Percentiles rank a stretch among this genome's conserved stretches.
Conservation (phyloP, 1,284 basidiomycete species). For the Ustilago bromivora region DNA sequence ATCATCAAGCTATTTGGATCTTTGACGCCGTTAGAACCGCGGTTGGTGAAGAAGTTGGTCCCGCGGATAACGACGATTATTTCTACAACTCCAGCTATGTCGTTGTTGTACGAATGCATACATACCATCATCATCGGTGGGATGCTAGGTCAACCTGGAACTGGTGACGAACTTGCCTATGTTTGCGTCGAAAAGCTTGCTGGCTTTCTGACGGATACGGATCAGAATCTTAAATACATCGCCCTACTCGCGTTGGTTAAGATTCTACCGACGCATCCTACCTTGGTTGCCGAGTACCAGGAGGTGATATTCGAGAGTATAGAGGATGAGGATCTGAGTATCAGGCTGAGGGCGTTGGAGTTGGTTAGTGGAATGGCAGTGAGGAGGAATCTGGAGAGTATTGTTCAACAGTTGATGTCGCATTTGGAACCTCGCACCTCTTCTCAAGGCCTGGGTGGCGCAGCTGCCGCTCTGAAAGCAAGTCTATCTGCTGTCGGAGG, state of each 20-base stretch:
- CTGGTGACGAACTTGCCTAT: conserved; percentile 78
- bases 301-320: conserved; percentile 90
- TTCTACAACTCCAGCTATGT: conserved; percentile 93
- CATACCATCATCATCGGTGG: conserved; percentile 97
- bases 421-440: conserved; percentile 79
- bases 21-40: conserved; percentile 85
- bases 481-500: conserved; percentile 72
- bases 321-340: conserved; percentile 92
- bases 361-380: conserved; percentile 91
- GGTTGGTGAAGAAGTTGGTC: conserved; percentile 91
- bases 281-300: conserved; percentile 91
- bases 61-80: conserved; percentile 94
- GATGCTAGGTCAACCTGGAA: conserved; percentile 76
- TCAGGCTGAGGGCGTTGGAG: conserved; percentile 93
- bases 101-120: conserved; percentile 96
- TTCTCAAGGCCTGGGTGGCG: conserved; percentile 35
- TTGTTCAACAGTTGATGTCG: conserved; percentile 86
- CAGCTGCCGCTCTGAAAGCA: conserved; percentile 71
- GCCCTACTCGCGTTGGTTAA: conserved; percentile 93
- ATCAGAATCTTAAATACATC: conserved; percentile 96
- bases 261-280: conserved; percentile 91
- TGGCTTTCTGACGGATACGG: conserved; percentile 87
- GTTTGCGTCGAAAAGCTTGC: conserved; percentile 94
- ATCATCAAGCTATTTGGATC: conserved; percentile 80
- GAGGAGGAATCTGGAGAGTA: conserved; percentile 83